These are phyloP conservation scores for Curvularia verruculosa DNA, from an alignment of 2,329 filamentous ascomycete species.

Conservation along the genomic window DNA sequence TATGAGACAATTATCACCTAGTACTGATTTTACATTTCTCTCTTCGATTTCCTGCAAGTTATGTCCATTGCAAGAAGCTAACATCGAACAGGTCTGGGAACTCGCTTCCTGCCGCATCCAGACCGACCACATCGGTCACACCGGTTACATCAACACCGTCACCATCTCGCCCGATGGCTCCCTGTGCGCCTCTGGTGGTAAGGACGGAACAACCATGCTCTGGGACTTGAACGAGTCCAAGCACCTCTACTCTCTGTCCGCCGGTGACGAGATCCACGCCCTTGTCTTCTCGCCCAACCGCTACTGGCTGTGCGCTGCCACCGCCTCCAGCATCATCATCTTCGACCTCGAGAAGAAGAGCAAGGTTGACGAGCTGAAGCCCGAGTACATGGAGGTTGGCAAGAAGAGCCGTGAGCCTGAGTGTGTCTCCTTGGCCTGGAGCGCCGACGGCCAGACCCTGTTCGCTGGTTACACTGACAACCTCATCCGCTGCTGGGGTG, in stretches of 20 bases:
- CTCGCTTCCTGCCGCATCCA: slow-evolving; percentile 99
- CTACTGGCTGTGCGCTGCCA: slow-evolving; percentile 99
- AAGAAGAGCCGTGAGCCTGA: slow-evolving; percentile 99
- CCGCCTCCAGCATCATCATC: slow-evolving; percentile 98
- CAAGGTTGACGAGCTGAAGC: slow-evolving; percentile 99
- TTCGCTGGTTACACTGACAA: slow-evolving; percentile 99
- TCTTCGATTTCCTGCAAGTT: slow-evolving; percentile 2
- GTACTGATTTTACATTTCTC: slow-evolving; percentile 68
- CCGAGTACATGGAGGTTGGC: slow-evolving; percentile 92
- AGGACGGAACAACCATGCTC: slow-evolving; percentile 99
- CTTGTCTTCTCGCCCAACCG: slow-evolving; percentile 99
- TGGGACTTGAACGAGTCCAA: slow-evolving; percentile 99
- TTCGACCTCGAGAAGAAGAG: slow-evolving; percentile 99
- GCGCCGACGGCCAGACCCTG: slow-evolving; percentile 96
- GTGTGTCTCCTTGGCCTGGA: slow-evolving; percentile 97
- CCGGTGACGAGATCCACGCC: slow-evolving; percentile 99
- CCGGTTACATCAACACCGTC: slow-evolving; percentile 99
- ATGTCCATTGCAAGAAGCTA: slow-evolving; percentile 26
- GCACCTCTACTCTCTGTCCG: slow-evolving; percentile 99
- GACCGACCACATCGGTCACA: slow-evolving; percentile 99
- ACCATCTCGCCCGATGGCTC: slow-evolving; percentile 99
- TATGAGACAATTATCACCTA: slow-evolving; percentile 97
- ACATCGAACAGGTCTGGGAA: slow-evolving; percentile 86
- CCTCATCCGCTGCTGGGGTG: slow-evolving; percentile 62
- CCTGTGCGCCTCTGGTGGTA: slow-evolving; percentile 97